Percentiles rank a stretch among this genome's conserved stretches.
These are phyloP conservation scores for Aegilops bicornis DNA, from an alignment of 176 grass and related monocot species.

Conservation along the genomic window DNA sequence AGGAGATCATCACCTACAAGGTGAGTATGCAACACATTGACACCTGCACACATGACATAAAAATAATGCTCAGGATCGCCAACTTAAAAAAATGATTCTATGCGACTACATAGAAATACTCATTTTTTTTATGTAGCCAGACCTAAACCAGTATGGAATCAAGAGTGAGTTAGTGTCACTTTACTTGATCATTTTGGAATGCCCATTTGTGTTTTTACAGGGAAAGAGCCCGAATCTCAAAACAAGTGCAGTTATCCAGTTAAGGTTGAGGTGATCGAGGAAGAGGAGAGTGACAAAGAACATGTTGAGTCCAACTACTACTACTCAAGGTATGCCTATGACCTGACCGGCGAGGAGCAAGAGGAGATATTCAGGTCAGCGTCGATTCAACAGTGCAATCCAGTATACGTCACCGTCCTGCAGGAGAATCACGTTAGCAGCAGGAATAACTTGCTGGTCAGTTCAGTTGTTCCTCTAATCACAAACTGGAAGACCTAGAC, in stretches of 20 bases:
- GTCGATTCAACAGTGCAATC: conserved; percentile 31
- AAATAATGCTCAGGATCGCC: not conserved
- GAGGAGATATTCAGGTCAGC: conserved; percentile 16
- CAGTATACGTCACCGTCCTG: conserved; percentile 29
- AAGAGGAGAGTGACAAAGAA: conserved; percentile 1
- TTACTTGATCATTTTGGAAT: not conserved
- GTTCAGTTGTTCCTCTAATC: not conserved
- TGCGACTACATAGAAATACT: not conserved
- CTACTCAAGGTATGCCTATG: conserved; percentile 15
- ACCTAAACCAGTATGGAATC: not conserved
- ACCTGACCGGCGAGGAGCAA: conserved; percentile 10
- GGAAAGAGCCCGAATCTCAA: conserved; percentile 7
- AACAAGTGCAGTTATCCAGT: not conserved
- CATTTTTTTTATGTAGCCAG: not conserved
- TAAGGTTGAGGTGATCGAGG: not conserved
- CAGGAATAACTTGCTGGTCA: conserved; percentile 24
- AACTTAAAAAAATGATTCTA: not conserved
- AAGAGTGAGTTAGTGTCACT: not conserved
- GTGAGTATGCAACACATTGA: not conserved
- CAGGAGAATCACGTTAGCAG: not conserved
- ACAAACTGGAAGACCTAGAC: not conserved
- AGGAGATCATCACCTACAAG: not conserved
- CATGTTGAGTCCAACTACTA: not conserved
- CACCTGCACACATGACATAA: not conserved
- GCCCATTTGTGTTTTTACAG: not conserved